Base-by-base conservation (phyloP, 305 asterid species). In the Nicotiana rustica region DNA sequence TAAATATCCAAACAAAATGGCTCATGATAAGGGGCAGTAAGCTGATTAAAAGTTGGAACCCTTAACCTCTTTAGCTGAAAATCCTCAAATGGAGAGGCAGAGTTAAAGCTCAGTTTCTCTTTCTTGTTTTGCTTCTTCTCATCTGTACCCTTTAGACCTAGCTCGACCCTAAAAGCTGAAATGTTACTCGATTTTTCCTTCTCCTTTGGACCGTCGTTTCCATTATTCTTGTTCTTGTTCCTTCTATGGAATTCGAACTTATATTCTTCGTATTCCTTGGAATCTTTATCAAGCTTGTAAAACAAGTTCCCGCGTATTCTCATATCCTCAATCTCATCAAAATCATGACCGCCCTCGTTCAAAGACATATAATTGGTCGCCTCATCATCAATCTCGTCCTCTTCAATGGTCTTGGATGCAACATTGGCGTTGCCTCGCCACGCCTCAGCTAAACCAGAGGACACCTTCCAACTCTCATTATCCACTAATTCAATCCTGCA, bases 1-100 rank as follows among this genome's bases (percentile, higher is more conserved):
- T 86, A 90, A 65, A 94, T 88, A 79, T 94, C 99, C 89, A 94
- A 86, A 82, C 98, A 95, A 87, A 93, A 92, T 0, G 97, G 99
- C 64, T 93, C 94, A 31, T 95, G 99, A 89, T 91, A 95, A 49
- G 97, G 90, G 7, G 92, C 93, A 2, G 97, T 94, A 66, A 84
- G 90, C 84, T 95, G 97, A 82, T 94, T 95, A 86, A 92, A 95
- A 62, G 98, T 92, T 38, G 83, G 97, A 81, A 86, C 84, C 78
- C 97, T 90, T 82, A 88, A 86, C 89, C 41, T 92, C 90, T 90
- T 92, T 38, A 38, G 47, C 47, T 38, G 47, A 38, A 38, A 38
- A 38, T 38, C 10, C 47, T 38, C 2, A 38, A 38, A 38, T 8
- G 47, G 47, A 6, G 47, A 35, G 6, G 29, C 67, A 65, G 66